phyloP scores from a whole-genome alignment of 139 green algal genomes.

The Chlamydomonas asymmetrica region DNA sequence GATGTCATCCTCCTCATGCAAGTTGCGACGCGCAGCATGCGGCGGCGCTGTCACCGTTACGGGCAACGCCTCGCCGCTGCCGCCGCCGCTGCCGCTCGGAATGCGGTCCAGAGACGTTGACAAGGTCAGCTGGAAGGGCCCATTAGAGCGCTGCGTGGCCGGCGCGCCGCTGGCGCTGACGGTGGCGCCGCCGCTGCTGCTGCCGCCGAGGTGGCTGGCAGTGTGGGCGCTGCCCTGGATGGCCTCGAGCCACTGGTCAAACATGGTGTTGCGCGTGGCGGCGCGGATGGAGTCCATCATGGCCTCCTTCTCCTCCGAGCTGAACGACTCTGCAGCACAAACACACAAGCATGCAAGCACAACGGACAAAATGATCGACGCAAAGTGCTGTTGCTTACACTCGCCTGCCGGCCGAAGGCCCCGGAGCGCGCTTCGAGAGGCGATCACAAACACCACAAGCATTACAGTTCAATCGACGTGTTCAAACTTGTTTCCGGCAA shows the following conservation, averaged over 20 bases:
- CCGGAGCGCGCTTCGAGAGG: too few species aligned
- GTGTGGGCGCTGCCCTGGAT: slow-evolving; percentile 17
- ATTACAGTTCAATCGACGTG: too few species aligned
- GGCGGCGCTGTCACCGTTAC: too few species aligned
- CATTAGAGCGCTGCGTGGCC: background rate
- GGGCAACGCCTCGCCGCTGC: too few species aligned
- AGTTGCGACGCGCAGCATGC: too few species aligned
- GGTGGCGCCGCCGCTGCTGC: slow-evolving; percentile 1
- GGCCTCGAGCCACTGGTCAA: slow-evolving; percentile 91
- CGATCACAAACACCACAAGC: too few species aligned
- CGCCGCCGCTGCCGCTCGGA: too few species aligned
- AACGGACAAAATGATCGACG: background rate
- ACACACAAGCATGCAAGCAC: background rate
- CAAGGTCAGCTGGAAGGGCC: background rate
- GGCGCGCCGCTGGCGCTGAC: slow-evolving; percentile 6
- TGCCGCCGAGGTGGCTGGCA: background rate
- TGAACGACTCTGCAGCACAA: slow-evolving; percentile 61
- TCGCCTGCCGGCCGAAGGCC: too few species aligned
- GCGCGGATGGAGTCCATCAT: slow-evolving; percentile 83
- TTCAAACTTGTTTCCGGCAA: too few species aligned
- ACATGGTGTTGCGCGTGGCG: slow-evolving; percentile 90
- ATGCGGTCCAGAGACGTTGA: too few species aligned
- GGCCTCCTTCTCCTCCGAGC: slow-evolving; percentile 66
- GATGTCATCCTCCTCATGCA: too few species aligned
- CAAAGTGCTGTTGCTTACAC: background rate